Evolutionary conservation across 495 filamentous ascomycete genomes (phyloP), one percentile per base, ranked within the genome.

Genomic region (Cercophora samala): DNA sequence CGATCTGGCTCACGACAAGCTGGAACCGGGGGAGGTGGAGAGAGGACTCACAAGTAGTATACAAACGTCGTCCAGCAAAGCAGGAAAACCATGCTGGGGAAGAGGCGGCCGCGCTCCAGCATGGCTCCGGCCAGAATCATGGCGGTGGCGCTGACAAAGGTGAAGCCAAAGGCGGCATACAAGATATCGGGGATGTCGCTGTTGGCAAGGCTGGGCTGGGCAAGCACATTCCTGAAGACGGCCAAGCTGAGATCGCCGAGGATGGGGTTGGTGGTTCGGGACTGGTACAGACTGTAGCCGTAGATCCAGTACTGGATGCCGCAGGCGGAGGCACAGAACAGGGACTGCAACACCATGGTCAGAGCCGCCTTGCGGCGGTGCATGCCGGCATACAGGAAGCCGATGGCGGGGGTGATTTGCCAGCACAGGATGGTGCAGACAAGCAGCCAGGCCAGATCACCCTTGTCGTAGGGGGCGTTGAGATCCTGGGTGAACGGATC

Each of bases 261-360:
- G 80, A 87, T 97, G 56, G 81, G 89, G 62, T 91, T 92, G 56
- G 90, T 93, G 13, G 87, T 82, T 71, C 90, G 88, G n/a, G 91
- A 93, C 81, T 97, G 95, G 52, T 93, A 85, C 61, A 98, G 81
- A 2, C 91, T 95, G 77, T 96, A 97, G 60, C 94, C 94, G 93
- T 93, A 97, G 83, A 98, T 94, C 83, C 96, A 97, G 92, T 93
- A 98, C 75, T 97, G 93, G 80, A 97, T 95, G 23, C 88, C 89
- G 21, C 93, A 88, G 62, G 97, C 88, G 22, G 91, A 91, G 22
- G 87, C 85, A n/a, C 91, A 90, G 80, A 93, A 90, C 74, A 97
- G 86, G 62, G 90, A 92, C 19, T 96, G 88, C 91, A 93, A 95
- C 79, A 98, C 90, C 66, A 98, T 83, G 18, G 92, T 95, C 54